Base-by-base conservation (phyloP, 108 stramenopile species). In the Bacterosira constricta region DNA sequence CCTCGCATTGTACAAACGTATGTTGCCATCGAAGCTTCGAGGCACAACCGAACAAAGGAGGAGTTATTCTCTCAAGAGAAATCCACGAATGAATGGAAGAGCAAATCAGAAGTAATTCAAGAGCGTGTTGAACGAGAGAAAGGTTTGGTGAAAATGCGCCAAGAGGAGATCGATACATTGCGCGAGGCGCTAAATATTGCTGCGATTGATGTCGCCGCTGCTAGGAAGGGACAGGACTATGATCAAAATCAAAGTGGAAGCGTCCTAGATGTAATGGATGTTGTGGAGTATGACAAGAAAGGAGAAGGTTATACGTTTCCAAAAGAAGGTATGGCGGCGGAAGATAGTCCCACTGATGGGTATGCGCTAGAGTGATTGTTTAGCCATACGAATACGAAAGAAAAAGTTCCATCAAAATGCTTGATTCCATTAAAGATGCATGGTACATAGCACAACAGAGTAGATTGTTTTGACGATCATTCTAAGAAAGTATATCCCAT, bases 121-220 rank as follows among this genome's bases (percentile, higher is more conserved):
- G 34, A 21, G 17, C 36, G 18, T n/a, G 25, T 66, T 20, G 37
- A 52, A 32, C 7, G 31, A 20, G 70, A 71, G 30, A 67, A 69
- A 50, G 66, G 49, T 21, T 18, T 59, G 15, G 38, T 50, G 13
- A 61, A 44, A 34, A 17, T 11, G 17, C 61, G 47, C 7, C 42
- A 29, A 6, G 66, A 74, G 3, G 75, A 81, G 31, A 60, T 71
- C 4, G 62, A 81, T 56, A 71, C 69, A 11, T 65, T 81, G 63
- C 45, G 55, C 3, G 69, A 81, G 31, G 80, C 74, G 3, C 42
- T 81, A 26, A 53, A 25, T n/a, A 56, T 80, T 44, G 79, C 79
- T 6, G 60, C 73, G 12, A 4, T 34, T 13, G 79, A 70, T 30
- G 66, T 54, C 25, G 73, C 72, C 21, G 72, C 66, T 55, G 72